Percentiles rank a stretch among this genome's conserved stretches.
Conservation (phyloP, 2,329 filamentous ascomycete genomes). For the Colletotrichum australisinense region DNA sequence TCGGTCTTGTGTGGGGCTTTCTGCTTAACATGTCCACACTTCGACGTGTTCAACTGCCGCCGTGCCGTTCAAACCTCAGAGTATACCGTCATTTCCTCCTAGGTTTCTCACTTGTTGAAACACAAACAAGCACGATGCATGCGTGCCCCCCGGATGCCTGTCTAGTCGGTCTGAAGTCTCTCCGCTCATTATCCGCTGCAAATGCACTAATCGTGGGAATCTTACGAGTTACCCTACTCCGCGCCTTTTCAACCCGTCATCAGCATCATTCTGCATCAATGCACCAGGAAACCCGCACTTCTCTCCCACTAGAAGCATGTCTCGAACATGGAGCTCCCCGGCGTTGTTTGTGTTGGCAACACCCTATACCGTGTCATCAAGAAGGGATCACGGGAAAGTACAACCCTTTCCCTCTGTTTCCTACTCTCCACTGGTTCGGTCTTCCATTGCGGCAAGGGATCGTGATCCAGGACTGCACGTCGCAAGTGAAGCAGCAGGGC, state of each 20-base stretch:
- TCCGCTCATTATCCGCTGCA: conserved; percentile 10
- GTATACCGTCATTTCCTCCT: conserved; percentile 8
- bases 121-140: background rate
- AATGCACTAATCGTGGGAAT: conserved; percentile 12
- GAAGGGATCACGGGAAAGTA: background rate
- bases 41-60: conserved; percentile 25
- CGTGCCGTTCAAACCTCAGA: conserved; percentile 17
- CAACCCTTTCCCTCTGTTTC: conserved; percentile 14
- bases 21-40: conserved; percentile 23
- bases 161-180: conserved; percentile 13
- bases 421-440: conserved; percentile 5
- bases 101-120: background rate
- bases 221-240: conserved; percentile 14
- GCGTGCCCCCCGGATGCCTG: conserved; percentile 21
- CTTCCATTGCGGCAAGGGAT: conserved; percentile 8
- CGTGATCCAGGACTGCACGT: conserved; percentile 9
- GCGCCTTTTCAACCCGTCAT: background rate
- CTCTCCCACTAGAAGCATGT: background rate
- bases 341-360: background rate
- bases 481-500: conserved; percentile 19
- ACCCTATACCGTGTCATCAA: conserved; percentile 20
- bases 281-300: conserved; percentile 3
- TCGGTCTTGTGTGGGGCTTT: conserved; percentile 29
- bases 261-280: background rate
- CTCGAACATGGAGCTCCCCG: conserved; percentile 1